Conservation (phyloP, 495 filamentous ascomycete genomes). For the Talaromyces proteolyticus region DNA sequence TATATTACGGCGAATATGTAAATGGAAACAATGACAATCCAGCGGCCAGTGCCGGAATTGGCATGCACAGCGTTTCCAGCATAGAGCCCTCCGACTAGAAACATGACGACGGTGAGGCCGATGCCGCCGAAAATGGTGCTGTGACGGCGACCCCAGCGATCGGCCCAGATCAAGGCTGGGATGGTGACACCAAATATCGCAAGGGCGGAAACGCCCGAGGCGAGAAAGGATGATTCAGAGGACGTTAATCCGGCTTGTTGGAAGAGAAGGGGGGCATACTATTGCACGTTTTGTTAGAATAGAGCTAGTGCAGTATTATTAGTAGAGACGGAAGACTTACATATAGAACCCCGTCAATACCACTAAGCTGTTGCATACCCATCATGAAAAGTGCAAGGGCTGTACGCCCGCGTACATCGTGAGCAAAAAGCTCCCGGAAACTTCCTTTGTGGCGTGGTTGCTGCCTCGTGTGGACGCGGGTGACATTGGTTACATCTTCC, state of each 20-base stretch:
- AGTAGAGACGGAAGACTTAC: conserved; percentile 23
- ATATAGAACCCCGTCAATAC: conserved; percentile 46
- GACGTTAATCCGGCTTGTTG: conserved; percentile 46
- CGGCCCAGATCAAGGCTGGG: conserved; percentile 47
- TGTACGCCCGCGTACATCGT: conserved; percentile 31
- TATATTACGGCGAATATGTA: conserved; percentile 38
- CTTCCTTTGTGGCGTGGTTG: background rate
- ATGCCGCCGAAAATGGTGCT: conserved; percentile 51
- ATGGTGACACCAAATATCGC: conserved; percentile 44
- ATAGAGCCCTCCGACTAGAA: conserved; percentile 46
- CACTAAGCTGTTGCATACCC: conserved; percentile 40
- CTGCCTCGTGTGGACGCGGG: background rate
- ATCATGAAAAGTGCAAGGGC: conserved; percentile 37
- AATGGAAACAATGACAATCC: conserved; percentile 50
- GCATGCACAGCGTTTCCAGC: conserved; percentile 41
- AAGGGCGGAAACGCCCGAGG: conserved; percentile 48
- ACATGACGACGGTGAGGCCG: conserved; percentile 37
- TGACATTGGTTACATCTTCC: background rate
- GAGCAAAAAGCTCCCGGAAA: conserved; percentile 29
- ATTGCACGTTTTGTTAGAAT: too few relatives aligned
- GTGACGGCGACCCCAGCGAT: conserved; percentile 54
- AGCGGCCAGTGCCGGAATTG: conserved; percentile 37
- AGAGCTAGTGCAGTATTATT: background rate
- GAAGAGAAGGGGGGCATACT: conserved; percentile 51
- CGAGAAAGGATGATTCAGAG: conserved; percentile 44